Percentiles rank a stretch among this genome's conserved stretches.
Conservation (phyloP, 192 early-diverging fungal species). For the Backusella tuberculispora region DNA sequence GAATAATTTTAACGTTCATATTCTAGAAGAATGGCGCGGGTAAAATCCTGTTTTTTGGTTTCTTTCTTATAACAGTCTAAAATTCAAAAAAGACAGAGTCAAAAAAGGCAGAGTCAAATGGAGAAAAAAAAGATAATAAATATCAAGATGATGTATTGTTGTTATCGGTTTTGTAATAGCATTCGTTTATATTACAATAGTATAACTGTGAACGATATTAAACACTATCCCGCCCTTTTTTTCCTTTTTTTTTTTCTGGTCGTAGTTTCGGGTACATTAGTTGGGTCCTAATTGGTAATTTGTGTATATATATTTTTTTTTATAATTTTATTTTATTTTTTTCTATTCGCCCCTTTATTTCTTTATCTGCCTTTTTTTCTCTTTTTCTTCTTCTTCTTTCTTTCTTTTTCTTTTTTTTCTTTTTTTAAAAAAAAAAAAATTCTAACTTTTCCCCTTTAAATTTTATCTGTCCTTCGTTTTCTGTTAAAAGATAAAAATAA, state of each 20-base stretch:
- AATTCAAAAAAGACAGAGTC: too few relatives aligned
- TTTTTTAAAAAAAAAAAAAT: background rate
- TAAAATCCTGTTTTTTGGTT: background rate
- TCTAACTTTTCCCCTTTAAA: background rate
- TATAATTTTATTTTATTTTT: constrained; percentile 9
- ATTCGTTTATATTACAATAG: too few relatives aligned
- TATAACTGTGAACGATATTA: too few relatives aligned
- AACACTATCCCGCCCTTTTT: constrained; percentile 17
- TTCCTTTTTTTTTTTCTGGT: background rate
- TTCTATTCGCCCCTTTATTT: constrained; percentile 15
- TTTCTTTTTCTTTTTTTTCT: background rate
- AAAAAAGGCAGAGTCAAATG: too few relatives aligned
- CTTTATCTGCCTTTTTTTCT: constrained; percentile 9
- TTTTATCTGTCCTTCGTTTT: too few relatives aligned
- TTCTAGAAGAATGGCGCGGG: background rate
- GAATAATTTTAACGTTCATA: background rate
- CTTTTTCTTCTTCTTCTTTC: constrained; percentile 2
- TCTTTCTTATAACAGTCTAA: background rate
- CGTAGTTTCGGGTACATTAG: constrained; percentile 21
- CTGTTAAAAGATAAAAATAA: background rate
- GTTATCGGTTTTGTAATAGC: too few relatives aligned
- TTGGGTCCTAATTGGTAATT: constrained; percentile 26
- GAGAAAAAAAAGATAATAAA: too few relatives aligned
- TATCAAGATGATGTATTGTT: background rate
- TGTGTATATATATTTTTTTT: constrained; percentile 18